Evolutionary conservation across 768 basidiomycete species (phyloP).

Genomic region (Amanita inopinata): DNA sequence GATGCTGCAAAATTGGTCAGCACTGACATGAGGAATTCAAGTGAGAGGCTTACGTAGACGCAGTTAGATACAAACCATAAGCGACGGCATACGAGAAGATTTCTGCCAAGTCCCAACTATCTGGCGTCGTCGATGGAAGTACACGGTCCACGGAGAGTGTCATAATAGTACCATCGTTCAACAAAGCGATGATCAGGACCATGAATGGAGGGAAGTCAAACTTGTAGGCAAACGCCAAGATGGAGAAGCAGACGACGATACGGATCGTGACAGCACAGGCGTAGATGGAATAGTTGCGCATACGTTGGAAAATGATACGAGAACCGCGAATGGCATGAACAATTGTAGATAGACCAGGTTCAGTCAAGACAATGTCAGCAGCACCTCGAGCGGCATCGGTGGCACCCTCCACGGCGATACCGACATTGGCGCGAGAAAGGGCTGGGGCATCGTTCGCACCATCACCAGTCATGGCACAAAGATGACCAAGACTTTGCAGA

Average conservation of each 20-base stretch:
- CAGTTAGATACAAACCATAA: constrained; percentile 88
- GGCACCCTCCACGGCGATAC: constrained; percentile 99
- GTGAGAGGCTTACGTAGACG: constrained; percentile 63
- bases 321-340: constrained; percentile 98
- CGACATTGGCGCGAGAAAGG: constrained; percentile 95
- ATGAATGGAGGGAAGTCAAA: constrained; percentile 99
- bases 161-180: constrained; percentile 99
- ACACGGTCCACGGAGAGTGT: constrained; percentile 95
- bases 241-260: constrained; percentile 96
- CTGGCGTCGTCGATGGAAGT: constrained; percentile 84
- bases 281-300: constrained; percentile 99
- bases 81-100: constrained; percentile 94
- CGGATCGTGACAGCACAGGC: constrained; percentile 94
- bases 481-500: constrained; percentile 89
- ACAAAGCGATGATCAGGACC: constrained; percentile 93
- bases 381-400: constrained; percentile 98
- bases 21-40: constrained; percentile 9
- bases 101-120: constrained; percentile 93
- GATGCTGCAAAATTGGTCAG: constrained; percentile 33
- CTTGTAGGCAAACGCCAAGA: constrained; percentile 91
- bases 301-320: constrained; percentile 98
- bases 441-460: constrained; percentile 99
- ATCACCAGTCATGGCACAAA: constrained; percentile 99
- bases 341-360: constrained; percentile 98
- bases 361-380: constrained; percentile 95